Percentiles rank a stretch among this genome's conserved stretches.
These are phyloP conservation scores for Populus nigra DNA, from an alignment of 345 rosid species.

Conservation along the genomic window DNA sequence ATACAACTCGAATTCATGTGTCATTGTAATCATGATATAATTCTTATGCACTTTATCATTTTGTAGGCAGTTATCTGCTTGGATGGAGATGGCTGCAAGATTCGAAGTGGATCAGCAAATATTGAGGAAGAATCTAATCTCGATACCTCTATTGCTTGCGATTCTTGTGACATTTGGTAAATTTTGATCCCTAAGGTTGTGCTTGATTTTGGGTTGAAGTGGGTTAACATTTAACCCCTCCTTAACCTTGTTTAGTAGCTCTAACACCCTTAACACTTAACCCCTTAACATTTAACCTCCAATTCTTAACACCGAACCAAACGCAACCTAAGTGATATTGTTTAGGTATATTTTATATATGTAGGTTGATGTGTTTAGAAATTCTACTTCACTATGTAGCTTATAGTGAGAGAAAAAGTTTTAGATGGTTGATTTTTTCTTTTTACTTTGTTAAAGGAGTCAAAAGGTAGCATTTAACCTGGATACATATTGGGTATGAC, in stretches of 20 bases:
- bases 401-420: not conserved
- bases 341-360: too few relatives aligned
- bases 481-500: not conserved
- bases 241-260: too few relatives aligned
- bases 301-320: too few relatives aligned
- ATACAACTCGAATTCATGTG: not conserved
- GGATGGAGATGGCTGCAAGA: conserved; percentile 92
- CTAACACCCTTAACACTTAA: too few relatives aligned
- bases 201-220: not conserved
- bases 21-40: conserved; percentile 19
- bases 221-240: not conserved
- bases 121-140: conserved; percentile 61
- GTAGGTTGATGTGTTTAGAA: not conserved
- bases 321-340: too few relatives aligned
- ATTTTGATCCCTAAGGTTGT: not conserved
- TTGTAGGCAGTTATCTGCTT: conserved; percentile 98
- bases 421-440: not conserved
- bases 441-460: not conserved
- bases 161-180: conserved; percentile 96
- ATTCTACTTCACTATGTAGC: not conserved
- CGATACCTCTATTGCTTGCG: conserved; percentile 98
- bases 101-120: conserved; percentile 49
- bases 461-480: not conserved
- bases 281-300: too few relatives aligned
- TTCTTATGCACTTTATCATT: conserved; percentile 34